Conservation (phyloP, 306 rosid species). For the Dalbergia cochinchinensis region DNA sequence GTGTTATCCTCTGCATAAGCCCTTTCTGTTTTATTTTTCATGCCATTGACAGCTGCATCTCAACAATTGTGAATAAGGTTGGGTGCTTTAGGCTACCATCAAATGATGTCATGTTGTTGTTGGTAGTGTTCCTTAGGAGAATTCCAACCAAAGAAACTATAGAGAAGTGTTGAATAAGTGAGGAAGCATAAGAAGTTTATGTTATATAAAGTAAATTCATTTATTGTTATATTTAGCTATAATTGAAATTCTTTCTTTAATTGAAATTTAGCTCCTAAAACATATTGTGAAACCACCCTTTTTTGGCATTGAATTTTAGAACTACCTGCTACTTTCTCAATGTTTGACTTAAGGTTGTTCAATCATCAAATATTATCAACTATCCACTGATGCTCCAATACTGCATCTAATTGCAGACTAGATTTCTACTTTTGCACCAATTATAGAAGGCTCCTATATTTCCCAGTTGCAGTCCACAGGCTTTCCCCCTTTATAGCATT, state of each 20-base stretch:
- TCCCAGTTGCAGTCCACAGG: not conserved
- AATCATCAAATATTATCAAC: not conserved
- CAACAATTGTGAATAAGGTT: conserved; percentile 25
- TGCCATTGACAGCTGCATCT: not conserved
- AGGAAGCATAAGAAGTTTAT: not conserved
- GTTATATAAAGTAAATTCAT: not conserved
- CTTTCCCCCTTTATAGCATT: not conserved
- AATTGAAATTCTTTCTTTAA: conserved; percentile 12
- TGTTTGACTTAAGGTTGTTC: not conserved
- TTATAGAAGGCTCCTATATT: conserved; percentile 4
- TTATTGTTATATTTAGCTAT: not conserved
- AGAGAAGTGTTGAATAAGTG: conserved; percentile 31
- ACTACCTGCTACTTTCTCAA: conserved; percentile 6
- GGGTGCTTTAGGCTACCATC: conserved; percentile 25
- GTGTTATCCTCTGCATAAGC: not conserved
- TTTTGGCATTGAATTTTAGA: not conserved
- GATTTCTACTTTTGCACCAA: not conserved
- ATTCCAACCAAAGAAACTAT: conserved; percentile 3
- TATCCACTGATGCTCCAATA: not conserved
- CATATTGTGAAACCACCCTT: not conserved
- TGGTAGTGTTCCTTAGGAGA: conserved; percentile 8
- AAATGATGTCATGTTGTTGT: conserved; percentile 25
- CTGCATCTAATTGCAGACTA: not conserved
- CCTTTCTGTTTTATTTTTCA: conserved; percentile 21
- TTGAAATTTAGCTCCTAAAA: conserved; percentile 21